A percentile compares a stretch with the other conserved stretches of the same genome.
These are phyloP conservation scores for rapeseed (Brassica napus) DNA, from an alignment of 345 rosid genomes.

Conservation along the genomic window DNA sequence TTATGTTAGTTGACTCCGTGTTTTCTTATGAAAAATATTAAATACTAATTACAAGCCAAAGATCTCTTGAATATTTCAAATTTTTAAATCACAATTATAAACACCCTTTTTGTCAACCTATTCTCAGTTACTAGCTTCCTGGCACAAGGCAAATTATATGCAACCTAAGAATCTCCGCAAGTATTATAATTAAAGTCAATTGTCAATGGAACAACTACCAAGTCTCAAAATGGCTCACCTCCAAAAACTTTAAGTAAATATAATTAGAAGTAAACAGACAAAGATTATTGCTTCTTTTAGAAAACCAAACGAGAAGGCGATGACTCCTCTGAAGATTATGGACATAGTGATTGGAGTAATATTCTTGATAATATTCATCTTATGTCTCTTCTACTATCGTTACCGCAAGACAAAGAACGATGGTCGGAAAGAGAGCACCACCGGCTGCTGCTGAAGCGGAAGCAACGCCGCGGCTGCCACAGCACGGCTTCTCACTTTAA, in stretches of 20 bases:
- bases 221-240: neutral
- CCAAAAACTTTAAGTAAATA: neutral
- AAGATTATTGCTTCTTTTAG: neutral
- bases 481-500: neutral
- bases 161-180: neutral
- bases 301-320: neutral
- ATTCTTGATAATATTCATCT: constrained; percentile 27
- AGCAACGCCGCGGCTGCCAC: neutral
- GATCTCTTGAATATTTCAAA: neutral
- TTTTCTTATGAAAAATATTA: no score
- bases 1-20: no score
- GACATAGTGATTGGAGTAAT: constrained; percentile 31
- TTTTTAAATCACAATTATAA: neutral
- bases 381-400: constrained; percentile 32
- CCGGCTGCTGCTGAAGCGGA: constrained; percentile 22
- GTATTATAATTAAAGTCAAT: neutral
- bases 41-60: neutral
- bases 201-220: neutral
- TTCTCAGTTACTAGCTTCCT: neutral
- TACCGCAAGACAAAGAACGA: constrained; percentile 5
- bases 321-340: constrained; percentile 36
- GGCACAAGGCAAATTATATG: neutral
- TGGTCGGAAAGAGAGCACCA: constrained; percentile 25
- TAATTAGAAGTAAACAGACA: constrained; percentile 3
- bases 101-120: neutral